Evolutionary conservation across 2,329 filamentous ascomycete species (phyloP).

Genomic region (Cercospora zeae-maydis): DNA sequence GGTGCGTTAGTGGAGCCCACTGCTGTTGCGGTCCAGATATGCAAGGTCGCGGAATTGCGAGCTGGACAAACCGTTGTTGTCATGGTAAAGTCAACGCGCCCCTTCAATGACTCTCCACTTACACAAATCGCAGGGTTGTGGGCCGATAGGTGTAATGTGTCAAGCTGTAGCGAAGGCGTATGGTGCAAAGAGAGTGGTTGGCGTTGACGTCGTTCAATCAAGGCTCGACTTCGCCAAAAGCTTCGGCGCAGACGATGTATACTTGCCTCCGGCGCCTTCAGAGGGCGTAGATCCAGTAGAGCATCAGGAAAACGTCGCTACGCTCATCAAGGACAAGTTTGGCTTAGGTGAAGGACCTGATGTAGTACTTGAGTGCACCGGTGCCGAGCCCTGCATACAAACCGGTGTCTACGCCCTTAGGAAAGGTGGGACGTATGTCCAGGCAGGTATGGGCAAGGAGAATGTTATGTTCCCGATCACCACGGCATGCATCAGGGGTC

Average conservation of each 20-base stretch:
- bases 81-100: slow-evolving; percentile 29
- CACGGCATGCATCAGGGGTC: slow-evolving; percentile 47
- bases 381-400: slow-evolving; percentile 49
- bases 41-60: slow-evolving; percentile 38
- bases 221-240: slow-evolving; percentile 71
- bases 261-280: slow-evolving; percentile 38
- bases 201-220: slow-evolving; percentile 74
- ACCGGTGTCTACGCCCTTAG: slow-evolving; percentile 45
- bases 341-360: slow-evolving; percentile 47
- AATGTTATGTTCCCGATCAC: slow-evolving; percentile 53
- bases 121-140: slow-evolving; percentile 35
- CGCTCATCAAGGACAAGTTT: slow-evolving; percentile 41
- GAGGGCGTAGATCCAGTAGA: slow-evolving; percentile 37
- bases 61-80: slow-evolving; percentile 44
- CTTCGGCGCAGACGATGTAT: slow-evolving; percentile 45
- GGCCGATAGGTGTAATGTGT: slow-evolving; percentile 73
- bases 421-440: slow-evolving; percentile 49
- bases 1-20: slow-evolving; percentile 54
- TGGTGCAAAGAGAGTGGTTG: slow-evolving; percentile 73
- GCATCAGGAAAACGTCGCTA: slow-evolving; percentile 40
- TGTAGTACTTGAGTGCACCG: slow-evolving; percentile 50
- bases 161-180: slow-evolving; percentile 77
- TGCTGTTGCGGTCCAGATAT: slow-evolving; percentile 50
- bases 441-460: slow-evolving; percentile 51
- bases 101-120: not conserved